These are phyloP conservation scores for Pholiota molesta DNA, from an alignment of 768 basidiomycete species.

Conservation along the genomic window DNA sequence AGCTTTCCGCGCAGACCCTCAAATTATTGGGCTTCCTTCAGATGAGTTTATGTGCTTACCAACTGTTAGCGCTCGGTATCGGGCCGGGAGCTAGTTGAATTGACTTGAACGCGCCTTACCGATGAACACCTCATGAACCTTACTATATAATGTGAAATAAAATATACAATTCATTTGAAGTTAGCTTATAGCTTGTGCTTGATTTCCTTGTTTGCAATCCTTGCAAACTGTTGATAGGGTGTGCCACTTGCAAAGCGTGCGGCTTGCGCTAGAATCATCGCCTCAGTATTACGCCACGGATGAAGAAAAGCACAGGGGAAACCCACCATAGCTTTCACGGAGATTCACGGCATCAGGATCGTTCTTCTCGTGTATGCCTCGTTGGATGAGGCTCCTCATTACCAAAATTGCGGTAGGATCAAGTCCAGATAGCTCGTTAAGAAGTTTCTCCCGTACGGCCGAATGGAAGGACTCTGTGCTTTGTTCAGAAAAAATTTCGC, in stretches of 20 bases:
- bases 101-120: too few species aligned
- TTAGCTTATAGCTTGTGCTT: conserved; percentile 60
- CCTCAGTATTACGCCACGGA: not conserved
- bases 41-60: too few species aligned
- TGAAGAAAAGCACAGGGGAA: not conserved
- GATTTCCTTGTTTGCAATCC: conserved; percentile 64
- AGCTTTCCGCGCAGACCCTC: too few species aligned
- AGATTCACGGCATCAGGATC: conserved; percentile 66
- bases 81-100: too few species aligned
- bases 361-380: conserved; percentile 63
- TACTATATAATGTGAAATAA: too few species aligned
- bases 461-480: conserved; percentile 54
- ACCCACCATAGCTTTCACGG: conserved; percentile 63
- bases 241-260: conserved; percentile 64
- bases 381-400: conserved; percentile 56
- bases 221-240: conserved; percentile 54
- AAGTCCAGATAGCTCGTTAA: conserved; percentile 59
- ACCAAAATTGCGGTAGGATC: conserved; percentile 55
- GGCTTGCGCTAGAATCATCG: conserved; percentile 52
- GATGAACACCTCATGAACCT: too few species aligned
- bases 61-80: too few species aligned
- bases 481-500: conserved; percentile 62
- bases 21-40: too few species aligned
- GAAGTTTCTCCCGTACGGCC: conserved; percentile 50
- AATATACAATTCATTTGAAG: not conserved